Percentiles rank a stretch among this genome's conserved stretches.
Conservation (phyloP, 2,329 filamentous ascomycete species). For the Phaeosphaeriaceae sp. region DNA sequence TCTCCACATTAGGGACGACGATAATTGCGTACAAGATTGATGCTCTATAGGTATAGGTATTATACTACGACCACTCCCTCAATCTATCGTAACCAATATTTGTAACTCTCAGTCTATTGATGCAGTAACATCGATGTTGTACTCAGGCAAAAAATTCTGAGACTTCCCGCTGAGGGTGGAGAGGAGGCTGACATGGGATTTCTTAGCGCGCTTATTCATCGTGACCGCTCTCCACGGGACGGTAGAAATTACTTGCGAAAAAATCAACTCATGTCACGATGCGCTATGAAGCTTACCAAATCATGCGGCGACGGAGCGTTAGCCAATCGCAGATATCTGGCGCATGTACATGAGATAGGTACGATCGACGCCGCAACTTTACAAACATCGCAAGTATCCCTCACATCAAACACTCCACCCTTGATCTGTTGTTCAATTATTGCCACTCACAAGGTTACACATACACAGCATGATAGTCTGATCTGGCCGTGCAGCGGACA, state of each 20-base stretch:
- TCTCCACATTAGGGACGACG: no score
- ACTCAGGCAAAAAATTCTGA: no score
- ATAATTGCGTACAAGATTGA: no score
- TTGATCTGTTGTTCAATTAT: no score
- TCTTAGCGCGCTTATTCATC: not conserved
- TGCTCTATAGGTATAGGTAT: no score
- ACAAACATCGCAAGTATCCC: not conserved
- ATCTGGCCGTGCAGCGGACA: constrained; percentile 1
- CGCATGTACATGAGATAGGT: not conserved
- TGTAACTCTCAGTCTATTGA: no score
- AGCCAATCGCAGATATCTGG: not conserved
- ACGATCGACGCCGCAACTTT: not conserved
- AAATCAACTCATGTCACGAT: not conserved
- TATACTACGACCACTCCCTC: no score
- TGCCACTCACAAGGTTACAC: not conserved
- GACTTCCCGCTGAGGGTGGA: no score
- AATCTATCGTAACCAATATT: no score
- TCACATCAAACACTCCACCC: not conserved
- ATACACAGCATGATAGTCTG: not conserved
- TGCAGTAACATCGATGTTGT: no score
- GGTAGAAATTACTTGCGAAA: not conserved
- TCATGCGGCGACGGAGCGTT: not conserved
- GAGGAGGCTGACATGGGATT: not conserved
- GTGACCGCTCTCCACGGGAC: not conserved
- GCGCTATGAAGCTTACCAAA: not conserved